phyloP scores from a whole-genome alignment of 306 rosid genomes.

The Ochetophila trinervis region DNA sequence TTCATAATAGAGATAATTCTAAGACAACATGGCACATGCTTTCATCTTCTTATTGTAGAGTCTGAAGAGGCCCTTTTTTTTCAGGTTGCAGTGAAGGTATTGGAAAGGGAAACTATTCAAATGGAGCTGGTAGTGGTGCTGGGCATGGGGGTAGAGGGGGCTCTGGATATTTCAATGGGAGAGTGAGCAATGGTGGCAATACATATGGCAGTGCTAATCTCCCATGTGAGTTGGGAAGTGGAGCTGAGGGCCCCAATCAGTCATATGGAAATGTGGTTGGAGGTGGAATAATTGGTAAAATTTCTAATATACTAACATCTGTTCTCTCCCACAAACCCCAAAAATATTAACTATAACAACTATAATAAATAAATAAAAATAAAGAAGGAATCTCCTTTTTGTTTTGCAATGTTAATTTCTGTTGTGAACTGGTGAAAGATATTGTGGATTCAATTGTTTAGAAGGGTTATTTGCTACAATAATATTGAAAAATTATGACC shows the following conservation, averaged over 20 bases:
- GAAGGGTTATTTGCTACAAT: neutral
- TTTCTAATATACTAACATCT: neutral
- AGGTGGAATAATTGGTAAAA: constrained; percentile 94
- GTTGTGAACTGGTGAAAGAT: neutral
- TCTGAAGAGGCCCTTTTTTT: constrained; percentile 25
- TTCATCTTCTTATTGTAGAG: constrained; percentile 36
- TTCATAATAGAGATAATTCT: constrained; percentile 1
- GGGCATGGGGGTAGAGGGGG: constrained; percentile 99
- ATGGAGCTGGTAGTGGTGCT: constrained; percentile 99
- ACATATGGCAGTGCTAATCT: constrained; percentile 88
- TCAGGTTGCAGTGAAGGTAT: constrained; percentile 92
- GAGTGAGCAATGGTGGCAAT: constrained; percentile 72
- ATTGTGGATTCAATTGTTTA: neutral
- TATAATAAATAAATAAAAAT: too few species aligned
- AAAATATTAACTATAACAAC: too few species aligned
- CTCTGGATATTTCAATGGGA: constrained; percentile 82
- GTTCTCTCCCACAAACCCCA: too few species aligned
- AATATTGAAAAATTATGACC: constrained; percentile 8
- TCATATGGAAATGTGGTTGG: constrained; percentile 69
- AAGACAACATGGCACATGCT: neutral
- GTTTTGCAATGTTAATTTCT: neutral
- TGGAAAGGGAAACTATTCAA: constrained; percentile 91
- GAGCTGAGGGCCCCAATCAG: constrained; percentile 75
- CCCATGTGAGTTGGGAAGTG: constrained; percentile 98
- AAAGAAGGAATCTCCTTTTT: neutral